These are phyloP conservation scores for Panus rudis DNA, from an alignment of 768 basidiomycete genomes.

Conservation along the genomic window DNA sequence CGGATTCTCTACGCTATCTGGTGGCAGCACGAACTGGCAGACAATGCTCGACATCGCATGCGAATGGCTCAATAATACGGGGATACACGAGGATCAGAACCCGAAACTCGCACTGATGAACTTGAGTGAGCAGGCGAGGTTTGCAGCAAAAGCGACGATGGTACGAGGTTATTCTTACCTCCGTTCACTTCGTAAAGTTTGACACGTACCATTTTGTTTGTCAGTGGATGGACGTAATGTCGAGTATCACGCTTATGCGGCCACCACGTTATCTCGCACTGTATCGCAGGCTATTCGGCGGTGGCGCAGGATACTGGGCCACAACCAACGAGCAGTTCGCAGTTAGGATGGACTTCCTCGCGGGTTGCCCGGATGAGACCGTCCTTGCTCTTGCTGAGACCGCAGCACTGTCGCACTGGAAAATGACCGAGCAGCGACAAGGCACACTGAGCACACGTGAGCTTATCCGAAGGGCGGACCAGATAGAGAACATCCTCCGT, in stretches of 20 bases:
- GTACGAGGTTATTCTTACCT: constrained; percentile 44
- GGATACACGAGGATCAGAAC: constrained; percentile 57
- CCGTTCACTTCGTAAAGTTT: background rate
- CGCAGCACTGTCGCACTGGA: constrained; percentile 72
- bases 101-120: constrained; percentile 50
- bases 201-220: constrained; percentile 9
- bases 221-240: constrained; percentile 76
- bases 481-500: constrained; percentile 60
- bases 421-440: constrained; percentile 52
- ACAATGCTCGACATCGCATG: constrained; percentile 60
- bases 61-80: constrained; percentile 70
- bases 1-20: constrained; percentile 64
- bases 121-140: constrained; percentile 46
- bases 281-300: constrained; percentile 60
- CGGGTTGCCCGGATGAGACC: constrained; percentile 75
- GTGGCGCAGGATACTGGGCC: constrained; percentile 38
- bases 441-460: constrained; percentile 69
- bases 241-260: constrained; percentile 52
- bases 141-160: constrained; percentile 64
- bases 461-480: constrained; percentile 64
- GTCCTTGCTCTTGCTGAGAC: constrained; percentile 71
- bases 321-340: constrained; percentile 32
- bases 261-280: constrained; percentile 60
- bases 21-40: constrained; percentile 65
- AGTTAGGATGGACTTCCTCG: constrained; percentile 59